phyloP scores from a whole-genome alignment of 495 filamentous ascomycete species.

The Margaritispora aquatica region DNA sequence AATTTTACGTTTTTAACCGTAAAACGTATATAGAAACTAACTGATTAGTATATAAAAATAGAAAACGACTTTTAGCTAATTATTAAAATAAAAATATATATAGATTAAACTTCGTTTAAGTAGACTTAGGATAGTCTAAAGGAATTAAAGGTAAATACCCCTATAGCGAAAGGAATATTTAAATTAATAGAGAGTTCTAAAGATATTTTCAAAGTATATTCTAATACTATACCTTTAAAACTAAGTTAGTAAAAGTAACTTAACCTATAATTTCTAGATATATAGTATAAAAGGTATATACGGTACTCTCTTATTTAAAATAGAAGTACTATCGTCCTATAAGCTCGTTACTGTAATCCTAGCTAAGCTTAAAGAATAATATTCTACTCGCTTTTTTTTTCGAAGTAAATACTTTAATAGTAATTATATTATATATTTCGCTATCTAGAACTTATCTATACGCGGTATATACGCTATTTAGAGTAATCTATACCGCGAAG shows the following conservation, averaged over 20 bases:
- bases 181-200: neutral
- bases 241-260: too few species aligned
- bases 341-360: constrained; percentile 63
- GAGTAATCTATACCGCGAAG: constrained; percentile 46
- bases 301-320: constrained; percentile 27
- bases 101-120: neutral
- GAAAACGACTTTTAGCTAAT: neutral
- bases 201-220: neutral
- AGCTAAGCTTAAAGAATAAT: constrained; percentile 40
- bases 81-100: neutral
- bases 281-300: neutral
- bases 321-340: constrained; percentile 64
- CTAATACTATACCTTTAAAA: neutral
- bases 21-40: neutral
- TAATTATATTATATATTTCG: constrained; percentile 26
- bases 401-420: constrained; percentile 64
- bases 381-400: constrained; percentile 47
- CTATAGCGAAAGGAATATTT: neutral
- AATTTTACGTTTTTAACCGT: neutral
- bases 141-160: neutral
- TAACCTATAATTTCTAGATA: neutral
- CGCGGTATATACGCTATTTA: constrained; percentile 58
- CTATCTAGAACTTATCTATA: constrained; percentile 27
- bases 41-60: neutral
- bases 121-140: neutral